A percentile compares a stretch with the other conserved stretches of the same genome.
These are phyloP conservation scores for Mallotus japonicus DNA, from an alignment of 441 rosid species.

Conservation along the genomic window DNA sequence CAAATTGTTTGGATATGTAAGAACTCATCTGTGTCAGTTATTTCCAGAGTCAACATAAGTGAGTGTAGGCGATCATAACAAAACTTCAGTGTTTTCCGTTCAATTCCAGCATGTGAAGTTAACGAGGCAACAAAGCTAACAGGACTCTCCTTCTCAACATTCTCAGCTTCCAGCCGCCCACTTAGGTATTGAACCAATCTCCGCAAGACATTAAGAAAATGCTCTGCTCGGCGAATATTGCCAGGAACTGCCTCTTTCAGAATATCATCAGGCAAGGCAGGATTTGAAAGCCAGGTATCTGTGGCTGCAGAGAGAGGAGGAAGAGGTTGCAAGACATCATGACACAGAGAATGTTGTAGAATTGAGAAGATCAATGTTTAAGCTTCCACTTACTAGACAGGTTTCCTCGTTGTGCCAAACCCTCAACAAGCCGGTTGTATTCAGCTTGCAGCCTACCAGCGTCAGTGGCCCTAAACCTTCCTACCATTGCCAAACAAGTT, in stretches of 20 bases:
- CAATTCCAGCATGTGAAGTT: conserved; percentile 79
- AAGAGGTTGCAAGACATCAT: conserved; percentile 7
- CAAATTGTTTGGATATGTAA: conserved; percentile 90
- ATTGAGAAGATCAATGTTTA: conserved; percentile 7
- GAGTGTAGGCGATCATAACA: conserved; percentile 95
- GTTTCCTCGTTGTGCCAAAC: conserved; percentile 85
- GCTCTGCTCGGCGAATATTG: conserved; percentile 92
- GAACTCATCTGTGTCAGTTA: conserved; percentile 92
- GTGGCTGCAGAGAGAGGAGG: conserved; percentile 37
- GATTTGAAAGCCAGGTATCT: conserved; percentile 94
- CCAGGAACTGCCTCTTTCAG: conserved; percentile 96
- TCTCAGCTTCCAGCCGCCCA: conserved; percentile 75
- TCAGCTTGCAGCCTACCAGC: conserved; percentile 87
- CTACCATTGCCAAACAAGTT: conserved; percentile 62
- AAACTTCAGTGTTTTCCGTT: conserved; percentile 85
- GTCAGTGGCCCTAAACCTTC: conserved; percentile 99
- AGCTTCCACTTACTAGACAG: conserved; percentile 53
- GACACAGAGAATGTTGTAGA: conserved; percentile 5
- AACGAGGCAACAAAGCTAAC: conserved; percentile 70
- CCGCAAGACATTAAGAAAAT: conserved; percentile 82
- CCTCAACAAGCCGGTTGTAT: conserved; percentile 86
- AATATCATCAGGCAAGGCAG: conserved; percentile 95
- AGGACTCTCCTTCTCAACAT: conserved; percentile 91
- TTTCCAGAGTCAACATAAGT: conserved; percentile 86
- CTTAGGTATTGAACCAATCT: conserved; percentile 82